Percentiles rank a stretch among this genome's conserved stretches.
Conservation (phyloP, 768 basidiomycete genomes). For the Amanita thiersii region DNA sequence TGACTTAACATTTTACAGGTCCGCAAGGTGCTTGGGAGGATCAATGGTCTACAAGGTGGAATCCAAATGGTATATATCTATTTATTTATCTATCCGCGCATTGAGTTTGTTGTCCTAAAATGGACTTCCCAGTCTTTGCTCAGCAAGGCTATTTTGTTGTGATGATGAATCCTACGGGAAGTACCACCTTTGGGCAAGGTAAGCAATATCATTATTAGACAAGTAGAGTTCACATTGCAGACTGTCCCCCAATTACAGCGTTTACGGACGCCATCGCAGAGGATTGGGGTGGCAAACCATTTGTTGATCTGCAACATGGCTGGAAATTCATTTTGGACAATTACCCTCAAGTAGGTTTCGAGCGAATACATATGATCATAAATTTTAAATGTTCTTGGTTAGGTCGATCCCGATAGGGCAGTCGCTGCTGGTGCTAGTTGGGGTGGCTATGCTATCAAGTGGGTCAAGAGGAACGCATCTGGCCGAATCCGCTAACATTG, state of each 20-base stretch:
- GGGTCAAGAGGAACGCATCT: slow-evolving; percentile 11
- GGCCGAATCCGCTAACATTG: slow-evolving; percentile 6
- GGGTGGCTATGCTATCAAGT: slow-evolving; percentile 90
- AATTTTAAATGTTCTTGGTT: neutral
- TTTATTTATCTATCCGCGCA: neutral
- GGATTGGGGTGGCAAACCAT: slow-evolving; percentile 86
- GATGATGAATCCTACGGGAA: slow-evolving; percentile 89
- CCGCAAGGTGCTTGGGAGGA: slow-evolving; percentile 88
- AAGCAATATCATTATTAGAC: slow-evolving; percentile 6
- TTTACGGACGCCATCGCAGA: slow-evolving; percentile 74
- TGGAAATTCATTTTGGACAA: slow-evolving; percentile 62
- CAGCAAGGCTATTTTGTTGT: slow-evolving; percentile 86
- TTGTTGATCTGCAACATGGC: slow-evolving; percentile 66
- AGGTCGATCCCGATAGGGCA: slow-evolving; percentile 65
- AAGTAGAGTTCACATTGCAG: neutral
- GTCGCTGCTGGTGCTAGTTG: slow-evolving; percentile 79
- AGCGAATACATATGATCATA: neutral
- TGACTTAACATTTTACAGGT: slow-evolving; percentile 23
- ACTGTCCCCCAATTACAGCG: slow-evolving; percentile 28
- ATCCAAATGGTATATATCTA: slow-evolving; percentile 56
- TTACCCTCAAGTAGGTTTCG: slow-evolving; percentile 55
- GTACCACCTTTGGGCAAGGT: slow-evolving; percentile 90
- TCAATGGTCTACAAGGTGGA: slow-evolving; percentile 89
- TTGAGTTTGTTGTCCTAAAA: neutral
- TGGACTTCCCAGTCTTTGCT: slow-evolving; percentile 50